Conservation (phyloP, 1,284 basidiomycete species). For the Puccinia triticina region DNA sequence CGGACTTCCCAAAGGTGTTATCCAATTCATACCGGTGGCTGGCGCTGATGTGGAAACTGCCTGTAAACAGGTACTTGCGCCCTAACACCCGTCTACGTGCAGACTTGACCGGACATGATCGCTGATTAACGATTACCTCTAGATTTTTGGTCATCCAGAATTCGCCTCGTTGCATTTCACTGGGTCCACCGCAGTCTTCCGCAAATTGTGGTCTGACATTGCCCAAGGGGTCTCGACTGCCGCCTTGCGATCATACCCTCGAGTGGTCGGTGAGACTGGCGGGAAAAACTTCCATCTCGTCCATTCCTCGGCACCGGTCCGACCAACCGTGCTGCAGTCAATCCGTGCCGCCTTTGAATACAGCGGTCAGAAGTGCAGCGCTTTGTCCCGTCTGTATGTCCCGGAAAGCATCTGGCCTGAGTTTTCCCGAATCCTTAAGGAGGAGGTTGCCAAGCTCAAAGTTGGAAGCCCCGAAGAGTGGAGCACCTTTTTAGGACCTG, state of each 20-base stretch:
- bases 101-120: neutral
- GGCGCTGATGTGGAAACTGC: slow-evolving; percentile 52
- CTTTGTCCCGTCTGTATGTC: slow-evolving; percentile 87
- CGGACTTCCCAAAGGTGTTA: slow-evolving; percentile 88
- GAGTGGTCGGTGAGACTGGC: slow-evolving; percentile 81
- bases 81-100: slow-evolving; percentile 54
- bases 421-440: slow-evolving; percentile 79
- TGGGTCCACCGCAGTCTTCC: slow-evolving; percentile 86
- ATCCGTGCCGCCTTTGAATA: slow-evolving; percentile 94
- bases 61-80: slow-evolving; percentile 35
- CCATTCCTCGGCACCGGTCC: slow-evolving; percentile 82
- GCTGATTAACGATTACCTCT: slow-evolving; percentile 69
- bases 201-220: slow-evolving; percentile 94
- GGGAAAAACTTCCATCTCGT: slow-evolving; percentile 98
- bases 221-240: slow-evolving; percentile 74
- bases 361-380: slow-evolving; percentile 96
- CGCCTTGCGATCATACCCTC: slow-evolving; percentile 82
- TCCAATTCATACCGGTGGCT: slow-evolving; percentile 83
- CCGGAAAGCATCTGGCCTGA: slow-evolving; percentile 81
- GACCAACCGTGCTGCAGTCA: slow-evolving; percentile 83
- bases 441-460: slow-evolving; percentile 79
- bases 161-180: slow-evolving; percentile 97
- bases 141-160: slow-evolving; percentile 69
- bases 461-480: slow-evolving; percentile 79
- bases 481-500: slow-evolving; percentile 89